Evolutionary conservation across 768 basidiomycete genomes (phyloP).

Genomic region (Neoboletus brunneissimus): DNA sequence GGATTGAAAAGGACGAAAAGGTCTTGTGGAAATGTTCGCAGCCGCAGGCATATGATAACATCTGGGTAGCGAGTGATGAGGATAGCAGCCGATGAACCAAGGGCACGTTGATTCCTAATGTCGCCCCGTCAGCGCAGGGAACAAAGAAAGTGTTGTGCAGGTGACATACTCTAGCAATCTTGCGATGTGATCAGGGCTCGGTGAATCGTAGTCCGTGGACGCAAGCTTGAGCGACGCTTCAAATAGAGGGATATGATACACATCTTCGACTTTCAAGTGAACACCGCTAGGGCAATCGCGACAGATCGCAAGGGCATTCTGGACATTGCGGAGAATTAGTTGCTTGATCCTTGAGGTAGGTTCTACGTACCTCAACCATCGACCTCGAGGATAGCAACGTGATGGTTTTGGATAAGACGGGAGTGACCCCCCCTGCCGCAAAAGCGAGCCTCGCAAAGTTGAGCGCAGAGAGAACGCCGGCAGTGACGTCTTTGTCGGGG

Average conservation of each 20-base stretch:
- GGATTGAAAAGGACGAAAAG: constrained; percentile 63
- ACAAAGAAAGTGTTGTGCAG: not conserved
- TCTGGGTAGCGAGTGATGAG: constrained; percentile 62
- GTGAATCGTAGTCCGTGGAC: constrained; percentile 35
- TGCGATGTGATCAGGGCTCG: constrained; percentile 34
- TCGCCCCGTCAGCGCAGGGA: not conserved
- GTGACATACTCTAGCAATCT: constrained; percentile 19
- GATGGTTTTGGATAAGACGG: constrained; percentile 13
- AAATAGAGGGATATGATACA: constrained; percentile 47
- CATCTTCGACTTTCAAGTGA: constrained; percentile 52
- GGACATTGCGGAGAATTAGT: not conserved
- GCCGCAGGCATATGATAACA: constrained; percentile 48
- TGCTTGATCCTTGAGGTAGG: not conserved
- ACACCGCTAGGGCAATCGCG: constrained; percentile 42
- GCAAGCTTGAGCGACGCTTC: constrained; percentile 36
- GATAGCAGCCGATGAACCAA: constrained; percentile 28
- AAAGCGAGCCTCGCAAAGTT: constrained; percentile 56
- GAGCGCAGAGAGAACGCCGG: constrained; percentile 56
- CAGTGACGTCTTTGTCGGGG: constrained; percentile 28
- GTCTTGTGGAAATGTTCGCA: constrained; percentile 22
- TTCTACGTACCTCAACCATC: constrained; percentile 18
- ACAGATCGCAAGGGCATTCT: constrained; percentile 55
- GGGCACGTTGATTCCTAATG: constrained; percentile 23
- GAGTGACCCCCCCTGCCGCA: not conserved
- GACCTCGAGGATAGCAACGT: constrained; percentile 9